These are phyloP conservation scores for Trichoderma pleuroti DNA, from an alignment of 2,329 filamentous ascomycete genomes.

Conservation along the genomic window DNA sequence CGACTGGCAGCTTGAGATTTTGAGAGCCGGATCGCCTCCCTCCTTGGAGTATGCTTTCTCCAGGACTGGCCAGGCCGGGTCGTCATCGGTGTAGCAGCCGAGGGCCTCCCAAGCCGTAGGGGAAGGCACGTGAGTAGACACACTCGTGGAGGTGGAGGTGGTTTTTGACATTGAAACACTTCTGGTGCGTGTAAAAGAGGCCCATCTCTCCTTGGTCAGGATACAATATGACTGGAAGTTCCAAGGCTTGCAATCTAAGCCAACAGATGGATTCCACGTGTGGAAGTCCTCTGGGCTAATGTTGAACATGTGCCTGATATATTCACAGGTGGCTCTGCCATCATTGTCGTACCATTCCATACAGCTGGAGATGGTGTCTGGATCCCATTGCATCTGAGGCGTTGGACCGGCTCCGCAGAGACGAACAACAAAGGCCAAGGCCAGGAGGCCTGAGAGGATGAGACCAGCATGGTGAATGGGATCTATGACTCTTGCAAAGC, in stretches of 20 bases:
- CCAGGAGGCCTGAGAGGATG: not conserved
- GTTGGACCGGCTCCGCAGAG: not conserved
- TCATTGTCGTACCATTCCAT: not conserved
- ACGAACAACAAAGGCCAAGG: not conserved
- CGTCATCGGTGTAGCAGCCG: not conserved
- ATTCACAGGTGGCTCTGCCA: not conserved
- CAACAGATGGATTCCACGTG: not conserved
- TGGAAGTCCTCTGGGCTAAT: not conserved
- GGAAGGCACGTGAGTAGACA: not conserved
- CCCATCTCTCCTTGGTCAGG: not conserved
- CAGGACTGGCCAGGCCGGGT: not conserved
- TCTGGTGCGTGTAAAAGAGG: not conserved
- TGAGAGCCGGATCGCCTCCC: not conserved
- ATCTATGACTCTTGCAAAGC: not conserved
- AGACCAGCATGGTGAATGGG: not conserved
- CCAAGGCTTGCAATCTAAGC: not conserved
- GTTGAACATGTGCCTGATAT: not conserved
- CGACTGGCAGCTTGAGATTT: not conserved
- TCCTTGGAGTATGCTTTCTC: constrained; percentile 23
- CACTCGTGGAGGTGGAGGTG: not conserved
- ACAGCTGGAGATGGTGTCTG: not conserved
- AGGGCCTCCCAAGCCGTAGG: not conserved
- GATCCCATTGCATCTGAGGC: not conserved
- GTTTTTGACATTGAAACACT: not conserved
- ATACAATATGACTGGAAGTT: not conserved